Evolutionary conservation across 2,329 filamentous ascomycete species (phyloP).

Genomic region (Pyrenochaeta sp.): DNA sequence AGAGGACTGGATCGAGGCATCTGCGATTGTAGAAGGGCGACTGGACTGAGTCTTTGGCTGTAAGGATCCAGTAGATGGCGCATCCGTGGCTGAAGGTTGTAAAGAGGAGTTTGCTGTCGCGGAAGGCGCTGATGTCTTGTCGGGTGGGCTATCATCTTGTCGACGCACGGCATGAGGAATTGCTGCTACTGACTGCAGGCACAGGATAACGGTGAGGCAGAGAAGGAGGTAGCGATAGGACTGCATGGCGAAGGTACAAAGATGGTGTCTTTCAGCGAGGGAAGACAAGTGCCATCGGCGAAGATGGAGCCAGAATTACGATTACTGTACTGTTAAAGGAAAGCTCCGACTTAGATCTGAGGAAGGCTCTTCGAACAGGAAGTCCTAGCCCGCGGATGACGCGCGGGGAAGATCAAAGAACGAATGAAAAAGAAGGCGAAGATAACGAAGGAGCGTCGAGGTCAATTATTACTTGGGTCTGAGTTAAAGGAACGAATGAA

Average conservation of each 20-base stretch:
- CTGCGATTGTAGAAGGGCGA: constrained; percentile 19
- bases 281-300: constrained; percentile 33
- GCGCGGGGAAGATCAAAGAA: constrained; percentile 19
- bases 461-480: constrained; percentile 21
- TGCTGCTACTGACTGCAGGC: constrained; percentile 32
- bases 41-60: constrained; percentile 16
- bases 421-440: constrained; percentile 19
- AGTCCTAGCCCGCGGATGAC: constrained; percentile 17
- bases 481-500: constrained; percentile 27
- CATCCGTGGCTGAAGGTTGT: constrained; percentile 26
- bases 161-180: constrained; percentile 36
- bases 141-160: constrained; percentile 37
- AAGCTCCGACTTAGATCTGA: neutral
- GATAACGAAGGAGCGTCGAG: constrained; percentile 15
- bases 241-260: constrained; percentile 35
- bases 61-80: constrained; percentile 20
- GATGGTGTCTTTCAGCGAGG: constrained; percentile 18
- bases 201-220: constrained; percentile 37
- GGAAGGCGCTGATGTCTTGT: constrained; percentile 20
- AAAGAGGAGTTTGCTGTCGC: constrained; percentile 18
- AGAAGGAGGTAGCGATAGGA: constrained; percentile 35
- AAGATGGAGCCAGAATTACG: constrained; percentile 16
- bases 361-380: constrained; percentile 11
- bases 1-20: constrained; percentile 22
- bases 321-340: constrained; percentile 9